These are phyloP conservation scores for Aspergillus jensenii DNA, from an alignment of 2,329 filamentous ascomycete species.

Conservation along the genomic window DNA sequence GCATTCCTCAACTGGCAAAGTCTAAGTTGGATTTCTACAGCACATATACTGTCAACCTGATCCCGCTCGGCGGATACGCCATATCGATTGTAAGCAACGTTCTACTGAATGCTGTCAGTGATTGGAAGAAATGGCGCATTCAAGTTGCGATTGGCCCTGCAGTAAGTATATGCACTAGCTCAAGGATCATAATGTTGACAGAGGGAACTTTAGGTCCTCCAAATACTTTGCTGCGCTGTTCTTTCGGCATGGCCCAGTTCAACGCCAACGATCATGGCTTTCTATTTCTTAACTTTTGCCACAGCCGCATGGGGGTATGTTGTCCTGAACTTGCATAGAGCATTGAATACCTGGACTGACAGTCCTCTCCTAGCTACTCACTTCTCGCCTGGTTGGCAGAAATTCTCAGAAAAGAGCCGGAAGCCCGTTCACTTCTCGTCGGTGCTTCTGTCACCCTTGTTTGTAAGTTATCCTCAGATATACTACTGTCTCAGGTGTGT, in stretches of 20 bases:
- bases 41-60: slow-evolving; percentile 21
- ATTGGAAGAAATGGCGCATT: slow-evolving; percentile 22
- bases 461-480: slow-evolving; percentile 1
- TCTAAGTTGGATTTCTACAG: not conserved
- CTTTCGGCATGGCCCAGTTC: slow-evolving; percentile 13
- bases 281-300: slow-evolving; percentile 22
- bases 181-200: not conserved
- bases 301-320: slow-evolving; percentile 17
- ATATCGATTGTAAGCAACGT: slow-evolving; percentile 19
- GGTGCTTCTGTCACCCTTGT: slow-evolving; percentile 20
- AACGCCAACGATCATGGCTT: slow-evolving; percentile 13
- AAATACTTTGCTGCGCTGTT: slow-evolving; percentile 7
- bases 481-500: not conserved
- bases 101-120: slow-evolving; percentile 17
- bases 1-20: not conserved
- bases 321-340: not conserved
- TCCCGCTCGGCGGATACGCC: slow-evolving; percentile 21
- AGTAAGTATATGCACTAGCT: not conserved
- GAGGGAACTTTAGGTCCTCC: not conserved
- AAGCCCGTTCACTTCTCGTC: slow-evolving; percentile 18
- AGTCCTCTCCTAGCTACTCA: slow-evolving; percentile 4
- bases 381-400: slow-evolving; percentile 21
- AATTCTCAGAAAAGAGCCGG: slow-evolving; percentile 18
- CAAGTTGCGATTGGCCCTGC: slow-evolving; percentile 15
- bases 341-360: not conserved